Conservation (phyloP, 2,329 filamentous ascomycete species). For the Exophiala alcalophila region DNA sequence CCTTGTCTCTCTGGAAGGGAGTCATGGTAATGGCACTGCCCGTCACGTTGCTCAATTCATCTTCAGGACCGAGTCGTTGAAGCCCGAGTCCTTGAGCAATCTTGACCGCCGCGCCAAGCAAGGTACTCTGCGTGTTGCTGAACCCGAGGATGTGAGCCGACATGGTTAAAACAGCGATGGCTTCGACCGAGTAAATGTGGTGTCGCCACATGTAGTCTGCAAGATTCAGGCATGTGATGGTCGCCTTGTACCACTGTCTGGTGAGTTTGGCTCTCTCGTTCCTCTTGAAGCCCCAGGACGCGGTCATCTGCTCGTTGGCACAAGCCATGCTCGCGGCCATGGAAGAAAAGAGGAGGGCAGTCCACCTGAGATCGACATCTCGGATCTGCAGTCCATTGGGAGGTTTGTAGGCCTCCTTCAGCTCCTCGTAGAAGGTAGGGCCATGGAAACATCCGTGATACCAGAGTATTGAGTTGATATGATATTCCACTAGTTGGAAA, state of each 20-base stretch:
- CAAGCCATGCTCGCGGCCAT: conserved; percentile 28
- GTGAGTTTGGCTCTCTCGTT: conserved; percentile 44
- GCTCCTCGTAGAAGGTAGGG: conserved; percentile 28
- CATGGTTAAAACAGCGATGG: conserved; percentile 48
- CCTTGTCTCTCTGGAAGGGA: conserved; percentile 22
- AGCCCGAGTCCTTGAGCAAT: conserved; percentile 50
- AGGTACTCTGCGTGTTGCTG: conserved; percentile 48
- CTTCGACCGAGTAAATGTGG: conserved; percentile 45
- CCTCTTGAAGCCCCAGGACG: conserved; percentile 47
- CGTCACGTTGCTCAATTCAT: conserved; percentile 22
- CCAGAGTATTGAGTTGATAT: conserved; percentile 26
- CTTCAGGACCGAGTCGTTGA: conserved; percentile 39
- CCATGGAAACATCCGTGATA: conserved; percentile 30
- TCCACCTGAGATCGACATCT: conserved; percentile 28
- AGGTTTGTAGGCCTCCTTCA: conserved; percentile 24
- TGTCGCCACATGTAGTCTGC: conserved; percentile 47
- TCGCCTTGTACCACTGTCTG: conserved; percentile 47
- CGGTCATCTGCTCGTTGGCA: conserved; percentile 20
- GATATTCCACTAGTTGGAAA: conserved; percentile 28
- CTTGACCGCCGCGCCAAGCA: conserved; percentile 45
- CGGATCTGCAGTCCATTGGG: conserved; percentile 25
- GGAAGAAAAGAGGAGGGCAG: conserved; percentile 24
- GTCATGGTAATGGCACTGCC: conserved; percentile 6
- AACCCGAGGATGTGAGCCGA: conserved; percentile 51
- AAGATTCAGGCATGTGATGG: conserved; percentile 45